Evolutionary conservation across 352 stramenopile species (phyloP).

Genomic region (Pythium oligandrum): DNA sequence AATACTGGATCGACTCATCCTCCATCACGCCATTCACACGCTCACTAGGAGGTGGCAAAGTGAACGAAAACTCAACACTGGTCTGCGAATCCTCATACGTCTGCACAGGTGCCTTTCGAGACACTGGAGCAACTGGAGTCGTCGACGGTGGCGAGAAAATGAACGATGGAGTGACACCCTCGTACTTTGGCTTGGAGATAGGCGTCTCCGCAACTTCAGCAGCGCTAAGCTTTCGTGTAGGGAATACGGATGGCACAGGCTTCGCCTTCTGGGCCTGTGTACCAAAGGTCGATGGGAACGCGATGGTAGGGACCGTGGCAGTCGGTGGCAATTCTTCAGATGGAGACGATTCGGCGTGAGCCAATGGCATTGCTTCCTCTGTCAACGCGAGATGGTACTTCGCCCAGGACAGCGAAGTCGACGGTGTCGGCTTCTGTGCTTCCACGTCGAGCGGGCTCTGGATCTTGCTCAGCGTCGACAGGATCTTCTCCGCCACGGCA

Average conservation of each 20-base stretch:
- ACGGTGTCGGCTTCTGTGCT: conserved; percentile 65
- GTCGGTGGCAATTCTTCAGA: conserved; percentile 45
- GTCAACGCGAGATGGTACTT: conserved; percentile 76
- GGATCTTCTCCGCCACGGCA: conserved; percentile 70
- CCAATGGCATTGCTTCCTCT: conserved; percentile 13
- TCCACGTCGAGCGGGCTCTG: conserved; percentile 73
- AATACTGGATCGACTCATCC: conserved; percentile 48
- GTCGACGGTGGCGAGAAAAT: conserved; percentile 9
- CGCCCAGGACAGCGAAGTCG: conserved; percentile 77
- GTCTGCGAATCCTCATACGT: conserved; percentile 14
- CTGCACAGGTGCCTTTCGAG: no score
- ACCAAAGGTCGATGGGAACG: not conserved
- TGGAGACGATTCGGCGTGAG: not conserved
- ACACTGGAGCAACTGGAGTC: not conserved
- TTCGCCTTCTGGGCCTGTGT: conserved; percentile 1
- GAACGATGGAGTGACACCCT: not conserved
- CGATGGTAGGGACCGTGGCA: conserved; percentile 34
- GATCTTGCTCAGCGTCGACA: conserved; percentile 78
- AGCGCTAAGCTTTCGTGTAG: no score
- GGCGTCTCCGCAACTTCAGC: no score
- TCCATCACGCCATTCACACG: conserved; percentile 17
- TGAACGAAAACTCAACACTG: conserved; percentile 50
- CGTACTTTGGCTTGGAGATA: not conserved
- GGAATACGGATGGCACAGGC: not conserved
- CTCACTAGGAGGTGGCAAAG: conserved; percentile 21